A percentile compares a stretch with the other conserved stretches of the same genome.
Evolutionary conservation across 805 yeast species (phyloP).

Genomic region (Barnettozyma botsteinii): DNA sequence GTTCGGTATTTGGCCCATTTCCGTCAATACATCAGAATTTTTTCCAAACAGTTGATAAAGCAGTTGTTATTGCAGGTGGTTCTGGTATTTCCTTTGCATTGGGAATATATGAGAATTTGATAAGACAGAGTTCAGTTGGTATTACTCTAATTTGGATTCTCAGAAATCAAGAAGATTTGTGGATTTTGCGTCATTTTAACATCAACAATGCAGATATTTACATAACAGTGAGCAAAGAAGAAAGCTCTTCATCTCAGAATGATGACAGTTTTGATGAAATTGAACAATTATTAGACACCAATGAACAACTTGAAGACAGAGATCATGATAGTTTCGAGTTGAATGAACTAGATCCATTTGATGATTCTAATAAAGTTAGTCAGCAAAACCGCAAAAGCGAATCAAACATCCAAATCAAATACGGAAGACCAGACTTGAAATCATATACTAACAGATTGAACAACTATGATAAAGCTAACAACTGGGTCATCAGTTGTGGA

Average conservation of each 20-base stretch:
- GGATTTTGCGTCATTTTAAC: constrained; percentile 36
- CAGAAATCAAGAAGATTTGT: constrained; percentile 40
- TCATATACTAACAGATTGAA: constrained; percentile 28
- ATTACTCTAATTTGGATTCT: constrained; percentile 52
- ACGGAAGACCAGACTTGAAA: constrained; percentile 37
- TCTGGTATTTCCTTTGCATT: constrained; percentile 65
- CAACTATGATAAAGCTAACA: constrained; percentile 26
- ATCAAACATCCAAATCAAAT: constrained; percentile 9
- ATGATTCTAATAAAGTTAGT: constrained; percentile 10
- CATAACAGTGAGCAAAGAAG: constrained; percentile 28
- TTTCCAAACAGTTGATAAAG: constrained; percentile 43
- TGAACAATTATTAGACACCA: constrained; percentile 18
- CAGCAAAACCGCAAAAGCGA: neutral
- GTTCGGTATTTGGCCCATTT: constrained; percentile 38
- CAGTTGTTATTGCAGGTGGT: constrained; percentile 61
- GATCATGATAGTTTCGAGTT: constrained; percentile 21
- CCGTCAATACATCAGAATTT: constrained; percentile 41
- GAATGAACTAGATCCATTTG: constrained; percentile 20
- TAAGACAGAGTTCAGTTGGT: constrained; percentile 21
- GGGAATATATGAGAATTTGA: constrained; percentile 42
- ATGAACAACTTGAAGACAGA: constrained; percentile 5
- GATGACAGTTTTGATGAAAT: constrained; percentile 8
- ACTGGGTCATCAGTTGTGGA: constrained; percentile 58
- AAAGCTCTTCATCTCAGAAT: neutral
- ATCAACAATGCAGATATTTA: constrained; percentile 33